Evolutionary conservation across 2,329 filamentous ascomycete species (phyloP), one percentile per base, ranked within the genome.

Genomic region (Aspergillus pseudoviridinutans): DNA sequence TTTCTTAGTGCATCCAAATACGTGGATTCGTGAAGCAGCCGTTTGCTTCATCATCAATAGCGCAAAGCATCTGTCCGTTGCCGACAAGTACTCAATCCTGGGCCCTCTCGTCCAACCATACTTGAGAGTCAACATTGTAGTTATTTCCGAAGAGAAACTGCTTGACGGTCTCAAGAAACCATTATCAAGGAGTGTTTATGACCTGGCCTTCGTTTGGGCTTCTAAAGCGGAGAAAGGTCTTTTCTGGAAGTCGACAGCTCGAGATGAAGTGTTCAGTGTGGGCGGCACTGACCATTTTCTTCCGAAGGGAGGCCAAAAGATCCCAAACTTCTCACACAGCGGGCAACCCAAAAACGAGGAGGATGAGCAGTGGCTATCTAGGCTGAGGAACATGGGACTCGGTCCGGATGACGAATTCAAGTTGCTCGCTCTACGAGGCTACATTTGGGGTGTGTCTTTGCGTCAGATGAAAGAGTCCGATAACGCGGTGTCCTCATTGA

Each of bases 1-100:
- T 3, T 96, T 97, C 67, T 87, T 92, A 12, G 87, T 96, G 80
- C 94, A 99, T 70, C 94, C 94, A 0, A 97, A 96, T 65, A 79
- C 91, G 8, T 99, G 94, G 93, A 92, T 99, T 54, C 86, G 93
- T 41, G 93, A 97, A 75, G 90, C 93, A 9, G 88, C 93, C 2
- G 84, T 89, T 7, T 87, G 93, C 61, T 96, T 97, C 64, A 79
- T 97, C 41, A 86, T 91, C 3, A 86, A 89, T 55, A 85, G 90
- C 1, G 87, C 90, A 1, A 87, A 81, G 57, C 92, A 88, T 66
- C 74, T 97, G 17, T 90, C 90, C 0, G 78, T 84, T 24, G 91
- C 93, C 3, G 93, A 97, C 71, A 84, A 88, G 42, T 86, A 90
- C 66, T 96, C 92, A 61, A 89, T 96, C 59, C 79, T 97, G 32